Base-by-base conservation (phyloP, 106 monocot genomes). In the Dendrobium catenatum region DNA sequence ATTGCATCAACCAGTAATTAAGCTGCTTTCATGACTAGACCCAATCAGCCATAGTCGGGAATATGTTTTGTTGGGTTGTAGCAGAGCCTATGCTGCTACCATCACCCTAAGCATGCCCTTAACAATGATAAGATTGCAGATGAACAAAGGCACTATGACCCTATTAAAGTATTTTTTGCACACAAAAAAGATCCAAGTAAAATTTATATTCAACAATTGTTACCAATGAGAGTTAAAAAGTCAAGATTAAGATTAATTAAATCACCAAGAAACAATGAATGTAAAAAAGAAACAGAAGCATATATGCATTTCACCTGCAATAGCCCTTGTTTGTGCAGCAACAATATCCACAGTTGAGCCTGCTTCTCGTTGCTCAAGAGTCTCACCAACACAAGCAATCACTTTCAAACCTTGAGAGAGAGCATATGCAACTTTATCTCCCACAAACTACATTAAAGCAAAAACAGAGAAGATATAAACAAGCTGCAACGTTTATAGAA, bases 381-480 rank as follows among this genome's bases (percentile, higher is more conserved):
- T 93, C 82, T 96, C 96, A 55, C 95, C 95, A 82, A 96, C 91
- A 83, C 95, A 96, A 61, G 95, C 95, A 85, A 96, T 96, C 75
- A 96, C 96, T 89, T 93, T 96, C 73, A 96, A 22, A 61, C 93
- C 93, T 89, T 91, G 83, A 78, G 96, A 80, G 29, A 96, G 86
- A 70, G 96, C 91, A 87, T 96, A 96, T 79, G 91, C 91, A 85
- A 96, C 96, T 85, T 96, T 96, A 72, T 96, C 91, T 77, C 91
- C 93, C 75, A 96, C 93, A 86, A 96, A 91, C 93, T 96, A 84
- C 79, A 72, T 33, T 48, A 33, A 74, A 66, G 73, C n/a, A 55
- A 68, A 48, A 55, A 17, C 13, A 75, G 40, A 27, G 70, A 58
- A 20, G 16, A 20, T 44, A 18, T 61, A 68, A 79, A 42, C 16